These are phyloP conservation scores for Emergomyces africanus DNA, from an alignment of 2,329 filamentous ascomycete genomes.

Conservation along the genomic window DNA sequence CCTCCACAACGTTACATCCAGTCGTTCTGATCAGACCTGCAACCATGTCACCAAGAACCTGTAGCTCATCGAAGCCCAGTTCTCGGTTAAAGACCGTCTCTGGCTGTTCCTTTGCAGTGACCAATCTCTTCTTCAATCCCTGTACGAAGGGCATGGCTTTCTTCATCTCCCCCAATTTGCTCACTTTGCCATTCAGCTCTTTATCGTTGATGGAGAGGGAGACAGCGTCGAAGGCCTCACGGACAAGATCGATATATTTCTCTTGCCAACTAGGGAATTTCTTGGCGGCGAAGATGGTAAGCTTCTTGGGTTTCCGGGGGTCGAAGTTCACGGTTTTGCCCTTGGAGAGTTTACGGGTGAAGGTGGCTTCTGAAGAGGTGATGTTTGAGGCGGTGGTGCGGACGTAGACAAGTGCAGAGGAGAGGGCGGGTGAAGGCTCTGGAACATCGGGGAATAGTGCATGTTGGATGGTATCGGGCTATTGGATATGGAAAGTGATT, in stretches of 20 bases:
- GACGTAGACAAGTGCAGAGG: conserved; percentile 72
- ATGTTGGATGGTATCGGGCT: conserved; percentile 62
- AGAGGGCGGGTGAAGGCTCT: conserved; percentile 51
- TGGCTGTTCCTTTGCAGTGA: conserved; percentile 51
- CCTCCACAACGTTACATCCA: conserved; percentile 55
- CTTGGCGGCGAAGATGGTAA: conserved; percentile 71
- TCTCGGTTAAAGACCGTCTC: conserved; percentile 67
- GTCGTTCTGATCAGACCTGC: conserved; percentile 64
- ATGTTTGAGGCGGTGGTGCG: conserved; percentile 62
- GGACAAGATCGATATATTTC: conserved; percentile 71
- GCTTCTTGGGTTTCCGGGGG: conserved; percentile 80
- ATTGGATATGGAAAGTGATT: not conserved
- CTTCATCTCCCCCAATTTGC: conserved; percentile 73
- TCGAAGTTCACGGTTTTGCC: conserved; percentile 79
- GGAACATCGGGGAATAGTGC: conserved; percentile 62
- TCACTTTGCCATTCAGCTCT: conserved; percentile 61
- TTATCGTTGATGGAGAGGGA: conserved; percentile 63
- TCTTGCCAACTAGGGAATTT: conserved; percentile 85
- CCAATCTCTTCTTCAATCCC: conserved; percentile 67
- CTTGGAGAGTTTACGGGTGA: conserved; percentile 79
- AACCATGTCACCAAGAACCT: conserved; percentile 64
- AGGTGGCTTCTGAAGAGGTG: conserved; percentile 64
- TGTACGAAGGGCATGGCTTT: conserved; percentile 98
- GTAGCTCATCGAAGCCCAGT: conserved; percentile 73
- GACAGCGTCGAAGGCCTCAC: conserved; percentile 52